These are phyloP conservation scores for Penicillium sp. DNA, from an alignment of 2,329 filamentous ascomycete species.

Conservation along the genomic window DNA sequence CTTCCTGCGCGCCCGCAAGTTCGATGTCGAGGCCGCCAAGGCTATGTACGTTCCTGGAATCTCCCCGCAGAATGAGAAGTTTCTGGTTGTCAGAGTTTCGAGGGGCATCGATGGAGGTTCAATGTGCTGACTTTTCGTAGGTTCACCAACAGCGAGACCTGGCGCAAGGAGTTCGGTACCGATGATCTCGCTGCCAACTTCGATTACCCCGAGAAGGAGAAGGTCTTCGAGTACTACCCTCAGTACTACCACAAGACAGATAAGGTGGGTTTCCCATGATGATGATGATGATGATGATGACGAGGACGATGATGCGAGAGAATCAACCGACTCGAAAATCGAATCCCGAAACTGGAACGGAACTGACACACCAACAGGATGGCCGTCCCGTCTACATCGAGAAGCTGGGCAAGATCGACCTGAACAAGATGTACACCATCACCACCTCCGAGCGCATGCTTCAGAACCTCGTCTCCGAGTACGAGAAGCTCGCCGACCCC, in stretches of 20 bases:
- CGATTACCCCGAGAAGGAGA: conserved; percentile 80
- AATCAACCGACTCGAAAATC: not conserved
- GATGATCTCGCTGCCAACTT: conserved; percentile 79
- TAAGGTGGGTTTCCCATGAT: conserved; percentile 45
- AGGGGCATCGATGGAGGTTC: not conserved
- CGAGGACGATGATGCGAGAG: not conserved
- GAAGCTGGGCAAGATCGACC: conserved; percentile 89
- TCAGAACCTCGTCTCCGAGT: conserved; percentile 93
- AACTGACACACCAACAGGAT: conserved; percentile 60
- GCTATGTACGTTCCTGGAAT: conserved; percentile 68
- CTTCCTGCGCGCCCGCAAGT: conserved; percentile 93
- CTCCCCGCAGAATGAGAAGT: conserved; percentile 1
- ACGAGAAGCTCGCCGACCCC: conserved; percentile 92
- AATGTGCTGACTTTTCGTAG: conserved; percentile 49
- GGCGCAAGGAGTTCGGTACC: conserved; percentile 83
- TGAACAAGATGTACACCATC: conserved; percentile 88
- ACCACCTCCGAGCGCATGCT: conserved; percentile 92
- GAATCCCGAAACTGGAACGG: not conserved
- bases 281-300: too few relatives aligned
- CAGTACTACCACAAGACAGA: conserved; percentile 94
- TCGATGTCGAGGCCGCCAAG: conserved; percentile 81
- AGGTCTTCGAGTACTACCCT: conserved; percentile 89
- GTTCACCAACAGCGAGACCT: conserved; percentile 89
- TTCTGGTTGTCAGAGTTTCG: not conserved
- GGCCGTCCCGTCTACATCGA: conserved; percentile 97